Evolutionary conservation across 805 yeast genomes (phyloP).

Genomic region (Nakazawaea pomicola): DNA sequence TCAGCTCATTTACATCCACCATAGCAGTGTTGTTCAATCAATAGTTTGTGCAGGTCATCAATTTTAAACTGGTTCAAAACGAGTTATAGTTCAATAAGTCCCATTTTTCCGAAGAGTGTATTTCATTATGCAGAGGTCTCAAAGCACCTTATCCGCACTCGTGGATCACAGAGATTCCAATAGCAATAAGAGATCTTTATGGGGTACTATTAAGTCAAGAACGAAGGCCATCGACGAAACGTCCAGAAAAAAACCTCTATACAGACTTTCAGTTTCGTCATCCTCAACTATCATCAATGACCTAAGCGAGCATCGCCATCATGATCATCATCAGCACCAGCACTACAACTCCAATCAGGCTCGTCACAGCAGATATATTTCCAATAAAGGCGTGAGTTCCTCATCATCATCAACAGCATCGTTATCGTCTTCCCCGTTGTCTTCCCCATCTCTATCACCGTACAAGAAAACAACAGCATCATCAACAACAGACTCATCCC

Average conservation of each 20-base stretch:
- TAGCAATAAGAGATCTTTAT: constrained; percentile 1
- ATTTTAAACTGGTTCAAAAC: too few species aligned
- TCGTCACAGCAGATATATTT: neutral
- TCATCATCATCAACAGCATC: neutral
- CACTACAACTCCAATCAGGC: neutral
- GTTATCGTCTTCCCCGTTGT: too few species aligned
- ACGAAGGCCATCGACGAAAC: neutral
- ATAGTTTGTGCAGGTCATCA: too few species aligned
- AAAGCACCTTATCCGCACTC: neutral
- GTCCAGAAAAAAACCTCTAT: neutral
- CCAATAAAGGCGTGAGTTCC: too few species aligned
- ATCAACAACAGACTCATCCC: constrained; percentile 1
- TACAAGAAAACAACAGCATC: neutral
- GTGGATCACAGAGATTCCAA: neutral
- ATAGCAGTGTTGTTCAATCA: too few species aligned
- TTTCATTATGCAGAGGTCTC: constrained; percentile 7
- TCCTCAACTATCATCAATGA: neutral
- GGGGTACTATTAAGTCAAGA: constrained; percentile 12
- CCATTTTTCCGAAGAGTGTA: too few species aligned
- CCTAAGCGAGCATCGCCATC: too few species aligned
- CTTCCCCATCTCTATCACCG: too few species aligned
- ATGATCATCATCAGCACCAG: too few species aligned
- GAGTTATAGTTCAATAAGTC: too few species aligned
- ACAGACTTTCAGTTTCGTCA: constrained; percentile 3
- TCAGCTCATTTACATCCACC: too few species aligned